Evolutionary conservation across 108 stramenopile genomes (phyloP).

Genomic region (Skeletonema potamos): DNA sequence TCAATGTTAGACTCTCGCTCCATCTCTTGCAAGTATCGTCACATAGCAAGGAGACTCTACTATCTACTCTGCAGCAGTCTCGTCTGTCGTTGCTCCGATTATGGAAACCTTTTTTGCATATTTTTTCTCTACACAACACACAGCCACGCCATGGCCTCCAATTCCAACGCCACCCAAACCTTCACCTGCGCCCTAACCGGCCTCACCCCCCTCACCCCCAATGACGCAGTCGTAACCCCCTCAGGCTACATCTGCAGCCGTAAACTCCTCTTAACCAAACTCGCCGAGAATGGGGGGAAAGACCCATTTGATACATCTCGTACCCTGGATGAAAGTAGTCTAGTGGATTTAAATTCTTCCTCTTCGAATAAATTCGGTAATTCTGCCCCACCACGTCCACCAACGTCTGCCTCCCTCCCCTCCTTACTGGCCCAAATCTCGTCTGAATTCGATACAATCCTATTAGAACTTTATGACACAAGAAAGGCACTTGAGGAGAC

Average conservation of each 20-base stretch:
- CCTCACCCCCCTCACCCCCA: constrained; percentile 41
- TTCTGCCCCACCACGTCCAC: constrained; percentile 58
- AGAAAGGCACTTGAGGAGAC: constrained; percentile 84
- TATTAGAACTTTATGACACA: constrained; percentile 89
- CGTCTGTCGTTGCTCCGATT: no score
- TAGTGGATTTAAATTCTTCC: constrained; percentile 44
- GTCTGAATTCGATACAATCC: constrained; percentile 85
- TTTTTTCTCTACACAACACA: no score
- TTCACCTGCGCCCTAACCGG: constrained; percentile 74
- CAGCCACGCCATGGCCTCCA: constrained; percentile 21
- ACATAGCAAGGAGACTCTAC: no score
- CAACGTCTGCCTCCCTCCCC: constrained; percentile 67
- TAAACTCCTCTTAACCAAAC: constrained; percentile 63
- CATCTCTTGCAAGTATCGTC: no score
- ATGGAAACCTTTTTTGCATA: no score
- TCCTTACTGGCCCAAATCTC: constrained; percentile 62
- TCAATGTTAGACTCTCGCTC: no score
- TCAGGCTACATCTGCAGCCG: constrained; percentile 77
- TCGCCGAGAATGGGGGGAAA: constrained; percentile 74
- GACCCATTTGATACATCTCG: constrained; percentile 67
- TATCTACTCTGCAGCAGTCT: no score
- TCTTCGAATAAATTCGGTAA: background rate
- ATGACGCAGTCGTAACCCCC: constrained; percentile 79
- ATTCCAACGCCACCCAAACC: constrained; percentile 25
- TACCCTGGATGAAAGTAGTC: constrained; percentile 61